Evolutionary conservation across 73 alveolate species (phyloP).

Genomic region (Paramecium biaurelia): DNA sequence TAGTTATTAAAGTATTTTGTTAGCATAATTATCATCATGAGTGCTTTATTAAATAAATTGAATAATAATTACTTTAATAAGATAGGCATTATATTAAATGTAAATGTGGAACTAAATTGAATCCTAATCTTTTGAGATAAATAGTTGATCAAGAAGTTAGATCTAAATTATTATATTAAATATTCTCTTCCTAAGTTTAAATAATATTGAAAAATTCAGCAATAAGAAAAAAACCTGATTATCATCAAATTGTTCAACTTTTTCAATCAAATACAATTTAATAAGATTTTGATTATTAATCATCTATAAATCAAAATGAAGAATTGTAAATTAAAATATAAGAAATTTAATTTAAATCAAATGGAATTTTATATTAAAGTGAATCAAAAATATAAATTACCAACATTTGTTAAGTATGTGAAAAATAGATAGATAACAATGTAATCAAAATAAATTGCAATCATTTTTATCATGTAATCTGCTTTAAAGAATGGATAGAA

Average conservation of each 20-base stretch:
- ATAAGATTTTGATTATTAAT: not conserved
- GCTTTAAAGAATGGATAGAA: not conserved
- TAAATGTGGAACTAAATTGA: not conserved
- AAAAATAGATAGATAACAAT: not conserved
- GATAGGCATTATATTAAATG: not conserved
- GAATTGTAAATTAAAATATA: not conserved
- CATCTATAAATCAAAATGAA: not conserved
- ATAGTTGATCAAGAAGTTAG: not conserved
- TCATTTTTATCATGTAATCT: not conserved
- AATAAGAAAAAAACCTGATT: not conserved
- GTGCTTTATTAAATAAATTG: not conserved
- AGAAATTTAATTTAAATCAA: not conserved
- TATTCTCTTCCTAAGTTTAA: not conserved
- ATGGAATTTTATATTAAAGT: not conserved
- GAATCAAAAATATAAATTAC: not conserved
- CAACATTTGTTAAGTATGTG: not conserved
- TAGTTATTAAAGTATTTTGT: not conserved
- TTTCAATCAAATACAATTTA: not conserved
- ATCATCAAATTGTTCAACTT: not conserved
- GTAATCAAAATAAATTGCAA: not conserved
- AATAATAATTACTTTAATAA: not conserved
- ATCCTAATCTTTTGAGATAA: not conserved
- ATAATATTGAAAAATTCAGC: not conserved
- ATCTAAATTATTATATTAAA: not conserved
- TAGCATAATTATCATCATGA: not conserved